Evolutionary conservation across 805 yeast species (phyloP), one percentile per base, ranked within the genome.

Genomic region (Starmera quercuum): DNA sequence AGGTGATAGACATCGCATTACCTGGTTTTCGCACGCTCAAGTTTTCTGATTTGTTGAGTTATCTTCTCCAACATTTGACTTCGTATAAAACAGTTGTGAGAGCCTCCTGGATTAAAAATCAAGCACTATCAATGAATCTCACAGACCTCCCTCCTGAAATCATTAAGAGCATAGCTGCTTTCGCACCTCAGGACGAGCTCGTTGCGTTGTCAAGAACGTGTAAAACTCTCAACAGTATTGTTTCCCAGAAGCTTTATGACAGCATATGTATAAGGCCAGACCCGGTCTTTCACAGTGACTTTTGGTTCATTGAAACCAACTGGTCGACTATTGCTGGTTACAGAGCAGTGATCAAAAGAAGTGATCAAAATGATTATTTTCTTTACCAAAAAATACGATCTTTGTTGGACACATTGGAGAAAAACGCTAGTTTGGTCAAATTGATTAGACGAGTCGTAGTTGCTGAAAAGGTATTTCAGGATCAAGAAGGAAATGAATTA

Each of bases 131-230:
- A n/a, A 35, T 27, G 29, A 20, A 19, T 6, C 15, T 35, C 2
- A 7, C n/a, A 4, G 31, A 32, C n/a, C 17, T 35, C 10, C 25
- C 28, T 15, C 29, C 26, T 4, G 19, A 23, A 3, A 14, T 37
- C 1, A 5, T 38, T 4, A 10, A 17, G 9, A 21, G n/a, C 4
- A 41, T 62, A 2, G 36, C 50, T 2, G 34, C 41, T 4, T 59
- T 39, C 33, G 42, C 69, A 12, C 64, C 68, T 6, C 76, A 70
- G 39, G 58, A 63, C 35, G 59, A 55, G 15, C 53, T 63, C 31
- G 21, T 58, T 5, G 47, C 47, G 18, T 38, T 69, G n/a, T 44
- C 61, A 3, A 46, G 42, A 25, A 48, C 62, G 3, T 58, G 47
- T 37, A 59, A 53, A 37, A 40, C 40, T 7, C 41, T 59, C n/a